A percentile compares a stretch with the other conserved stretches of the same genome.
These are phyloP conservation scores for Heterobasidion parviporum DNA, from an alignment of 1,284 basidiomycete genomes.

Conservation along the genomic window DNA sequence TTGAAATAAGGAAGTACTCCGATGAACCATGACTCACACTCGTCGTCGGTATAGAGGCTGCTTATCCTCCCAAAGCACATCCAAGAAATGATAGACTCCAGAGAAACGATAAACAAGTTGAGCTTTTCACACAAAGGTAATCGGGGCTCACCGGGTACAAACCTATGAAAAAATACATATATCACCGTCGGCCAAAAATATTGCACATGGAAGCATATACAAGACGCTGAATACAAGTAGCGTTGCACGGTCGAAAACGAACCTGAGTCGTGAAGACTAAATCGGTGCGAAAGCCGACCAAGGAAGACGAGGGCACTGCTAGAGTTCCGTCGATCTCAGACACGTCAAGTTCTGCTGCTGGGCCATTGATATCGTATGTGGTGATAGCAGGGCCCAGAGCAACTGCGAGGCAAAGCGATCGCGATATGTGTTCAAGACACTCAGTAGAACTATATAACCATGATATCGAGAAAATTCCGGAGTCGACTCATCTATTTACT, in stretches of 20 bases:
- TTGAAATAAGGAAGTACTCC: too few relatives aligned
- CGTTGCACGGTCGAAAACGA: neutral
- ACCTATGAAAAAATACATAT: neutral
- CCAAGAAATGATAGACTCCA: too few relatives aligned
- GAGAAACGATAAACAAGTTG: too few relatives aligned
- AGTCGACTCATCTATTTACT: too few relatives aligned
- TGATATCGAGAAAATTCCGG: neutral
- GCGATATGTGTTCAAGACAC: too few relatives aligned
- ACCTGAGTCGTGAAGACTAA: neutral
- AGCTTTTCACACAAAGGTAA: too few relatives aligned
- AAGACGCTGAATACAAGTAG: neutral
- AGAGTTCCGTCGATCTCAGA: neutral
- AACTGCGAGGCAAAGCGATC: neutral
- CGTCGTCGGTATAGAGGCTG: neutral
- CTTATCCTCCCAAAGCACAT: neutral
- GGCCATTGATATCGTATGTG: neutral
- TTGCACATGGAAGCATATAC: neutral
- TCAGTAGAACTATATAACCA: neutral
- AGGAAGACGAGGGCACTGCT: too few relatives aligned
- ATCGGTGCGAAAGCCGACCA: neutral
- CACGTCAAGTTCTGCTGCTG: neutral
- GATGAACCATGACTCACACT: neutral
- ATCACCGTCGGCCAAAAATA: neutral
- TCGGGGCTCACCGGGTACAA: neutral
- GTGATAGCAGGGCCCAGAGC: neutral